Base-by-base conservation (phyloP, 805 yeast genomes). In the Isabelozyma rhagii region DNA sequence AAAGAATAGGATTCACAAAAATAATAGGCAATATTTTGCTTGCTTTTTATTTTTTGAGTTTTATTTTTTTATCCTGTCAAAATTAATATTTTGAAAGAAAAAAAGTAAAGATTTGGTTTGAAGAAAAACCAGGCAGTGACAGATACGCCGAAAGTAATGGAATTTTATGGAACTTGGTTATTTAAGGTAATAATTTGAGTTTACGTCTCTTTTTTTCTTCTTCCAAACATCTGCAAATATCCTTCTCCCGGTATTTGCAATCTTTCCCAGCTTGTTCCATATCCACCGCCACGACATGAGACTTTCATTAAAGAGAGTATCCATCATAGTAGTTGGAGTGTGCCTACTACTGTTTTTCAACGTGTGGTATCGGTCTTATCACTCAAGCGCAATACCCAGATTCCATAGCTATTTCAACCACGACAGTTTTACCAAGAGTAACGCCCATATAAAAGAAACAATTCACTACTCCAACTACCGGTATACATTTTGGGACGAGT, bases 391-490 rank as follows among this genome's bases (percentile, higher is more conserved):
- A 4, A 10, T 14, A 3, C 21, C 17, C 41, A 39, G 21, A 29
- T 9, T 43, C 38, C 45, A 43, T n/a, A 11, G 15, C 31, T 9
- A 27, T 8, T 46, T 36, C 18, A 18, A 28, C 46, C 7, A 39
- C 2, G 51, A 41, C 14, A 48, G 43, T n/a, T 56, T 55, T 46
- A 25, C 29, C 9, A 18, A 13, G 15, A 48, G 58, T 21, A 63
- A 62, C 45, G n/a, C 34, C 8, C 14, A 40, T 9, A 43, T 60
- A 8, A 50, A 61, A 34, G 38, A 49, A 3, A 34, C 46, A 8
- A 44, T 68, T 28, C 69, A 66, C 48, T 64, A 58, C 49, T 43
- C 63, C 31, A 64, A 64, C 9, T 66, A 64, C 48, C 47, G 56
- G 42, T 65, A 46, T 47, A 39, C 55, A 3, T 57, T 56, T 4